Base-by-base conservation (phyloP, 257 asterid genomes). In the Solanum bukasovii region DNA sequence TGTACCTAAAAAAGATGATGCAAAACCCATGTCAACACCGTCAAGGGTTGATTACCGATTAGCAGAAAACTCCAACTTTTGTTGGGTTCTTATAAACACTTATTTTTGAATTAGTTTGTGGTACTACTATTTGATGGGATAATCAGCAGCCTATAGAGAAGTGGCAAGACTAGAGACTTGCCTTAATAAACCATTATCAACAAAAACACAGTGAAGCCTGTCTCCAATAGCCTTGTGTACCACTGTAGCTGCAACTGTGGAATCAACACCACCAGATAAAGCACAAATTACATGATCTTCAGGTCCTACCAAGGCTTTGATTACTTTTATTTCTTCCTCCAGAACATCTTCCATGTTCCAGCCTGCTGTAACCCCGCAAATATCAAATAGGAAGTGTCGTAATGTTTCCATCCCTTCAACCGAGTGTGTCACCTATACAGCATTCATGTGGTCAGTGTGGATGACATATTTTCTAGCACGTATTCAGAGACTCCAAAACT, bases 221-320 rank as follows among this genome's bases (percentile, higher is more conserved):
- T 96, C 98, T 52, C 99, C 99, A 87, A 96, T 96, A 40, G 99
- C 99, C 88, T 92, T 93, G 87, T 97, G 98, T 87, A 97, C 99
- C 87, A 97, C 96, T 37, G 98, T 96, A 72, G 98, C 99, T 23
- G 99, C 99, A 72, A 97, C 99, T 7, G 99, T 93, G 35, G 99
- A 96, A 92, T 97, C 99, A 9, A 97, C 99, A 25, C 99, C 99
- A 59, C 99, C 99, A 71, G 99, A 97, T 82, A 96, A 89, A 6
- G 98, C 99, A 94, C 99, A 97, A 35, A 97, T 97, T 40, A 97
- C 99, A 75, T 93, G 99, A 52, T 96, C 99, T 46, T 93, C 97
- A 75, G 93, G 87, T 40, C 94, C 96, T 13, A 97, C 99, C 42
- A 91, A 94, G 65, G 61, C 93, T 81, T 88, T 92, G 74, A 97